A percentile compares a stretch with the other conserved stretches of the same genome.
These are phyloP conservation scores for Blastobotrys raffinosifermentans DNA, from an alignment of 1,139 yeast genomes.

Conservation along the genomic window DNA sequence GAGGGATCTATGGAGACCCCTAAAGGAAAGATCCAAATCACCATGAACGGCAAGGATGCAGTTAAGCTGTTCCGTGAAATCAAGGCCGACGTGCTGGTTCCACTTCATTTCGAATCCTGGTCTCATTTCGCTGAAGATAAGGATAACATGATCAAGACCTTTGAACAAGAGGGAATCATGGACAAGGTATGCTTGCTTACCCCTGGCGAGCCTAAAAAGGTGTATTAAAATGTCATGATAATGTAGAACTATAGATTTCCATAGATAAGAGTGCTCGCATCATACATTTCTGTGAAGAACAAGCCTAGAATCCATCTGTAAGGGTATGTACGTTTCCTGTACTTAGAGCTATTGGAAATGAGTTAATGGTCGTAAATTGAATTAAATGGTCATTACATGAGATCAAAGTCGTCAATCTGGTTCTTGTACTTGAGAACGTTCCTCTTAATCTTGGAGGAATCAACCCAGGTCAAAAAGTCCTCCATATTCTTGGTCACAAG, in stretches of 20 bases:
- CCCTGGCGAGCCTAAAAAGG: conserved; percentile 14
- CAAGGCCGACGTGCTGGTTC: conserved; percentile 5
- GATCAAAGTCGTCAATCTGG: conserved; percentile 40
- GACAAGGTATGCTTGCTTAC: conserved; percentile 5
- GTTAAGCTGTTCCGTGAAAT: conserved; percentile 3
- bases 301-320: too few relatives aligned
- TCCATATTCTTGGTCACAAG: conserved; percentile 84
- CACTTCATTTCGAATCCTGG: conserved; percentile 9
- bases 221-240: too few relatives aligned
- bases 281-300: too few relatives aligned
- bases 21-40: conserved; percentile 1
- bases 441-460: conserved; percentile 84
- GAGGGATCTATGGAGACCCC: neutral
- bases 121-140: conserved; percentile 1
- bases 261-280: too few relatives aligned
- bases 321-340: too few relatives aligned
- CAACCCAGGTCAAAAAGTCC: conserved; percentile 97
- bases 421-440: conserved; percentile 86
- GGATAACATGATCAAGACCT: neutral
- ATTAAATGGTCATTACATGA: conserved; percentile 22
- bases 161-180: conserved; percentile 3
- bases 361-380: conserved; percentile 5
- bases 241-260: too few relatives aligned
- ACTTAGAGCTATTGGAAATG: conserved; percentile 2
- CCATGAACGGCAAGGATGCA: conserved; percentile 9